Conservation (phyloP, 345 rosid species). For the Sonneratia alba region DNA sequence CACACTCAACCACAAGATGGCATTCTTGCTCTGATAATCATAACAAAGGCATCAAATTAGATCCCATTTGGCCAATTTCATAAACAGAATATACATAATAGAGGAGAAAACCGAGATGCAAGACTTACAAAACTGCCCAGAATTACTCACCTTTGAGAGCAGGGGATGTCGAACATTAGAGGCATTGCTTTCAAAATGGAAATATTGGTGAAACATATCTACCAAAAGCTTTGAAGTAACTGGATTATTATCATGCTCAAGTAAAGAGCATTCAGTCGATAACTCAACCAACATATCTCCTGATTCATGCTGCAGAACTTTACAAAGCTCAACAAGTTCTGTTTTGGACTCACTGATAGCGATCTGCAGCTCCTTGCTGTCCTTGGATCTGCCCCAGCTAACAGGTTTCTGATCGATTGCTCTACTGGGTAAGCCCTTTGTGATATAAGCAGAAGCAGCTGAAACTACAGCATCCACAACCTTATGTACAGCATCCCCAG, state of each 20-base stretch:
- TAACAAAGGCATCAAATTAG: constrained; percentile 14
- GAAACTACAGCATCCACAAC: constrained; percentile 37
- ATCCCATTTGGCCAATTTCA: neutral
- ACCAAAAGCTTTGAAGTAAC: constrained; percentile 63
- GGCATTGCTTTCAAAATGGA: constrained; percentile 34
- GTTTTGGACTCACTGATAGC: constrained; percentile 39
- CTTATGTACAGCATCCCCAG: constrained; percentile 41
- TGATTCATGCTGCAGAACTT: constrained; percentile 28
- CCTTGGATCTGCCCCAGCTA: constrained; percentile 27
- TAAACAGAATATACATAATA: neutral
- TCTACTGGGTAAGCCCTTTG: constrained; percentile 28
- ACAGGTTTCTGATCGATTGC: constrained; percentile 31
- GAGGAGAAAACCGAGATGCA: neutral
- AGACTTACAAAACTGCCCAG: neutral
- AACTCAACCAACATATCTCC: constrained; percentile 33
- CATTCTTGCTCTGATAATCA: constrained; percentile 52
- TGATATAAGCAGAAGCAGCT: constrained; percentile 49
- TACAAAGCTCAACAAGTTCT: constrained; percentile 45
- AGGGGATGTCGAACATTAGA: constrained; percentile 30
- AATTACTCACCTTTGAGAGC: constrained; percentile 48
- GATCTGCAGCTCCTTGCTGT: constrained; percentile 32
- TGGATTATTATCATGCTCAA: constrained; percentile 44
- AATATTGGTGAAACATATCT: constrained; percentile 36
- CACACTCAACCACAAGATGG: constrained; percentile 61
- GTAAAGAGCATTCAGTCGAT: constrained; percentile 29